These are phyloP conservation scores for Spatholobus suberectus DNA, from an alignment of 306 rosid genomes.

Conservation along the genomic window DNA sequence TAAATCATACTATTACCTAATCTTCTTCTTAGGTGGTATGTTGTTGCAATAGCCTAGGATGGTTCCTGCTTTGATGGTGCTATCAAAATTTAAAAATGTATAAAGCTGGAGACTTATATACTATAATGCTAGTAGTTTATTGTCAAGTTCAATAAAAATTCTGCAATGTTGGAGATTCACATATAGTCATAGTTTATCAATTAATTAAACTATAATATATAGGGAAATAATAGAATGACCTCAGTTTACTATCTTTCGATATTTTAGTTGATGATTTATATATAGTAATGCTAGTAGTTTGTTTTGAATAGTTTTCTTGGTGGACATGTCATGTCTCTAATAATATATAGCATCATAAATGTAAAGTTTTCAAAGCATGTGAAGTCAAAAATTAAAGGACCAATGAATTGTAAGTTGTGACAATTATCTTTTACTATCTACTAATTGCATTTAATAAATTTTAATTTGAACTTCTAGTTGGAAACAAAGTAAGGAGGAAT, in stretches of 20 bases:
- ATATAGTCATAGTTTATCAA: neutral
- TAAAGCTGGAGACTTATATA: neutral
- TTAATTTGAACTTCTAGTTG: slow-evolving; percentile 18
- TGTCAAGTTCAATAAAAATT: too few relatives aligned
- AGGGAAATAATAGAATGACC: slow-evolving; percentile 1
- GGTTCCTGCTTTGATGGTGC: slow-evolving; percentile 18
- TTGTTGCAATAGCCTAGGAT: neutral
- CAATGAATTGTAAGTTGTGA: too few relatives aligned
- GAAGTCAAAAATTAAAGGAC: slow-evolving; percentile 1
- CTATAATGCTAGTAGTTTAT: too few relatives aligned
- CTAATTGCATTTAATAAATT: slow-evolving; percentile 12
- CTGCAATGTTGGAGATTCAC: neutral
- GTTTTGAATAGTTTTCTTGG: slow-evolving; percentile 21
- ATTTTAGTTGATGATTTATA: slow-evolving; percentile 18
- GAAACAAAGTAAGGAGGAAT: slow-evolving; percentile 9
- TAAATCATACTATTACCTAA: neutral
- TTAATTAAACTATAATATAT: too few relatives aligned
- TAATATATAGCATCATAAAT: neutral
- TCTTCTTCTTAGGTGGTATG: slow-evolving; percentile 2
- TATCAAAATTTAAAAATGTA: neutral
- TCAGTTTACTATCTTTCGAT: neutral
- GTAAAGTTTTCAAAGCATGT: too few relatives aligned
- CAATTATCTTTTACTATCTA: neutral
- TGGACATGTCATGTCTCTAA: neutral
- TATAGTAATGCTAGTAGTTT: slow-evolving; percentile 15